Base-by-base conservation (phyloP, 306 rosid genomes). In the Fragaria iinumae region DNA sequence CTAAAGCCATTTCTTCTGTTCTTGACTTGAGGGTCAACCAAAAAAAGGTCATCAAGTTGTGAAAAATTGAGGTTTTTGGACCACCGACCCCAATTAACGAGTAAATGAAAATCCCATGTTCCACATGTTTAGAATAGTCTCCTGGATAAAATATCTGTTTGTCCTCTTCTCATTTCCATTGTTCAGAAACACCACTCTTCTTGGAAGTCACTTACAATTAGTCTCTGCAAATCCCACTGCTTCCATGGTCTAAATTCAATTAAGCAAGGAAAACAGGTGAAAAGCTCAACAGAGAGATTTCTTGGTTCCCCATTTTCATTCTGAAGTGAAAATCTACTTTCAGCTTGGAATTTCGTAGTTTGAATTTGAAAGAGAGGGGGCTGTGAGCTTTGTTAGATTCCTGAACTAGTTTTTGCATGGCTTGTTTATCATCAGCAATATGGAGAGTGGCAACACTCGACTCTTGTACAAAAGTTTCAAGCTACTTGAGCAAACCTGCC, bases 81-180 rank as follows among this genome's bases (percentile, higher is more conserved):
- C 74, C 74, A 12, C 73, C 47, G 27, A 6, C 11, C 18, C 18
- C 43, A 16, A 73, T 66, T 18, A 62, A 62, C n/a, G 67, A 62
- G 21, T 29, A 23, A 55, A 13, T 5, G 41, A 17, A 76, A 81
- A 47, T 77, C 66, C 16, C 67, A 67, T 52, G 72, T 41, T 69
- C 76, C 85, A 77, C 82, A 59, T 50, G 73, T 82, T 74, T 74
- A 29, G 23, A 13, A 43, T 5, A 14, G 14, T n/a, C 43, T n/a
- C 56, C n/a, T 69, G 34, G 43, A 72, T 44, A 44, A 74, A 53
- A 43, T 23, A 72, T 65, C 47, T 2, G 20, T 29, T 27, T 44
- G 36, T 23, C 50, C 21, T 7, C 38, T 62, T 50, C 14, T 6
- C 43, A 21, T 47, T 55, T 74, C 65, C 57, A 17, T 59, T n/a